Conservation (phyloP, 345 rosid species). For the Heritiera littoralis region DNA sequence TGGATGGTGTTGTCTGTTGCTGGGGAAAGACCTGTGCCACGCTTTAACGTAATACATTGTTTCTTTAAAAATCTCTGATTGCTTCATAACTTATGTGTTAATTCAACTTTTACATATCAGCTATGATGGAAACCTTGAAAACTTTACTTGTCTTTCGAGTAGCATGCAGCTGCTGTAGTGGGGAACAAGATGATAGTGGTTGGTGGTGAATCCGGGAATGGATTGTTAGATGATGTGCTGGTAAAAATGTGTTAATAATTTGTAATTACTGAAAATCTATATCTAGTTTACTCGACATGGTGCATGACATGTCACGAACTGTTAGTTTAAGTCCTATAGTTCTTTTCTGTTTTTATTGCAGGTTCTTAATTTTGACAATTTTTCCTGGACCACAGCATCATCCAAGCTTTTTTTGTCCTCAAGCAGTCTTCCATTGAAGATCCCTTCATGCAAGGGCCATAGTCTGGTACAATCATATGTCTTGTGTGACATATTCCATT, state of each 20-base stretch:
- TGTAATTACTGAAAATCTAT: background rate
- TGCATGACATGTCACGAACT: background rate
- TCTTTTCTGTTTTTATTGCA: slow-evolving; percentile 24
- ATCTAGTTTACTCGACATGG: background rate
- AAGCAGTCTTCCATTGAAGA: slow-evolving; percentile 87
- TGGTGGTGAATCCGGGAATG: slow-evolving; percentile 89
- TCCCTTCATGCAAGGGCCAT: slow-evolving; percentile 98
- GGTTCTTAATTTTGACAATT: slow-evolving; percentile 84
- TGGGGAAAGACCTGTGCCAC: slow-evolving; percentile 81
- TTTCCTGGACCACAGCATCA: slow-evolving; percentile 78
- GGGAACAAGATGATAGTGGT: slow-evolving; percentile 96
- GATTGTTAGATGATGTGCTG: slow-evolving; percentile 93
- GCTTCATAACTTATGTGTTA: slow-evolving; percentile 10
- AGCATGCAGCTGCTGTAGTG: slow-evolving; percentile 90
- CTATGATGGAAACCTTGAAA: slow-evolving; percentile 1
- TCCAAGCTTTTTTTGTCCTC: slow-evolving; percentile 93
- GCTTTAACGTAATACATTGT: slow-evolving; percentile 59
- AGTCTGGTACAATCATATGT: slow-evolving; percentile 59
- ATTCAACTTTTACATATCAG: background rate
- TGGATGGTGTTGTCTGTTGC: slow-evolving; percentile 83
- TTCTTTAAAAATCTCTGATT: background rate
- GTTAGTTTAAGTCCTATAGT: background rate
- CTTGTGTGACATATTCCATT: slow-evolving; percentile 15
- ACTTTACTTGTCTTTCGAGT: slow-evolving; percentile 25
- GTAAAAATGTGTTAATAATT: slow-evolving; percentile 35